Evolutionary conservation across 2,329 filamentous ascomycete genomes (phyloP).

Genomic region (Calonectria leucothoes): DNA sequence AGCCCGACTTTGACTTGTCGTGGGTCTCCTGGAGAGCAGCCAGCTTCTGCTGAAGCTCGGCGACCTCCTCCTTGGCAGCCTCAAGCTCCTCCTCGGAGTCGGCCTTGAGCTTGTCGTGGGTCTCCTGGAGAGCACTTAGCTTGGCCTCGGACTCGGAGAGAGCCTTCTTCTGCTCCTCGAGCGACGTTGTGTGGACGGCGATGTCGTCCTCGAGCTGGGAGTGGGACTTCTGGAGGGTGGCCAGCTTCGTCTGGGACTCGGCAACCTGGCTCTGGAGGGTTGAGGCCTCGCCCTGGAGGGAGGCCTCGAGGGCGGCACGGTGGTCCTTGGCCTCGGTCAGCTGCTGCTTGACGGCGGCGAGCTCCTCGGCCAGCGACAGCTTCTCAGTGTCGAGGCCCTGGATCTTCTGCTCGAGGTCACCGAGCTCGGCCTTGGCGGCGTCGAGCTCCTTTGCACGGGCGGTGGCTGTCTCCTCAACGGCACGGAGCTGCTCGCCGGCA

Average conservation of each 20-base stretch:
- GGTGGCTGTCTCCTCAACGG: constrained; percentile 40
- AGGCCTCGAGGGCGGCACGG: constrained; percentile 47
- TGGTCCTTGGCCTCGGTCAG: constrained; percentile 49
- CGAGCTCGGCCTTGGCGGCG: constrained; percentile 36
- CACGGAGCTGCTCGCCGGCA: constrained; percentile 38
- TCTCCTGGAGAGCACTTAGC: constrained; percentile 38
- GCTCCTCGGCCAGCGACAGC: constrained; percentile 46
- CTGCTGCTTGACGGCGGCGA: constrained; percentile 47
- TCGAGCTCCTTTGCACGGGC: constrained; percentile 37
- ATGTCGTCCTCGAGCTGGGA: constrained; percentile 47
- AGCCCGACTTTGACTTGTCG: constrained; percentile 38
- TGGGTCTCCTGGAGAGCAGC: constrained; percentile 34
- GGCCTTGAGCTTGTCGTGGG: constrained; percentile 42
- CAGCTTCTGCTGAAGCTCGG: constrained; percentile 34
- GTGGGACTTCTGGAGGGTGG: constrained; percentile 44
- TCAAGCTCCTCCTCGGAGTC: constrained; percentile 42
- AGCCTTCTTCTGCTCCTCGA: constrained; percentile 43
- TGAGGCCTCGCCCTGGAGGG: constrained; percentile 45
- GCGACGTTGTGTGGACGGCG: constrained; percentile 40
- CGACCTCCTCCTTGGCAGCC: constrained; percentile 42
- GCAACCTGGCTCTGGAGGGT: constrained; percentile 49
- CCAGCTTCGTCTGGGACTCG: constrained; percentile 47
- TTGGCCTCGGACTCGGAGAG: constrained; percentile 43
- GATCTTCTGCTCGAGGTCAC: constrained; percentile 41
- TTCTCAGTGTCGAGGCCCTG: constrained; percentile 42